Evolutionary conservation across 108 stramenopile genomes (phyloP).

Genomic region (Chaetoceros tenuissimus): DNA sequence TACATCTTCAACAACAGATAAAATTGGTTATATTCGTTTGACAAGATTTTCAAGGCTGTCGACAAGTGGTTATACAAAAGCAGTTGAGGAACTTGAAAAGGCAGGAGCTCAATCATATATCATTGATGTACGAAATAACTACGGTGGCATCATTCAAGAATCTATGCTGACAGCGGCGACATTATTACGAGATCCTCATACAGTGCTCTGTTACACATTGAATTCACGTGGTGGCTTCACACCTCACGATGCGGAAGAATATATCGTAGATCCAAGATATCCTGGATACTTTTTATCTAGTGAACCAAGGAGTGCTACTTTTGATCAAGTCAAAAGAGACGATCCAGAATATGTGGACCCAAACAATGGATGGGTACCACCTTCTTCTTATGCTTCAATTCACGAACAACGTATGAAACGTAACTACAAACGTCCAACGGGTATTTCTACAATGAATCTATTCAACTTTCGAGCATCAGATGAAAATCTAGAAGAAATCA

Average conservation of each 20-base stretch:
- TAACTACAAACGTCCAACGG: not conserved
- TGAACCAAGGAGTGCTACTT: conserved; percentile 32
- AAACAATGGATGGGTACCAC: conserved; percentile 4
- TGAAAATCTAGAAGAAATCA: conserved; percentile 1
- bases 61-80: conserved; percentile 55
- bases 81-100: conserved; percentile 48
- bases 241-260: conserved; percentile 74
- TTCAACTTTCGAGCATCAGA: not conserved
- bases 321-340: conserved; percentile 53
- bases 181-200: conserved; percentile 62
- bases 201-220: conserved; percentile 65
- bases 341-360: conserved; percentile 50
- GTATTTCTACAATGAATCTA: not conserved
- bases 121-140: conserved; percentile 73
- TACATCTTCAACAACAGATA: conserved; percentile 6
- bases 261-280: conserved; percentile 56
- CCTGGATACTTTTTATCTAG: conserved; percentile 71
- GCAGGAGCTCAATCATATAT: conserved; percentile 73
- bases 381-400: conserved; percentile 7
- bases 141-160: conserved; percentile 80
- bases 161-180: conserved; percentile 79
- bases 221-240: conserved; percentile 73
- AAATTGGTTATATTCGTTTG: conserved; percentile 71
- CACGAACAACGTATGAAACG: conserved; percentile 2
- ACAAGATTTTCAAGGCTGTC: conserved; percentile 69